Evolutionary conservation across 257 asterid genomes (phyloP), one percentile per base, ranked within the genome.

Genomic region (Plantago major): DNA sequence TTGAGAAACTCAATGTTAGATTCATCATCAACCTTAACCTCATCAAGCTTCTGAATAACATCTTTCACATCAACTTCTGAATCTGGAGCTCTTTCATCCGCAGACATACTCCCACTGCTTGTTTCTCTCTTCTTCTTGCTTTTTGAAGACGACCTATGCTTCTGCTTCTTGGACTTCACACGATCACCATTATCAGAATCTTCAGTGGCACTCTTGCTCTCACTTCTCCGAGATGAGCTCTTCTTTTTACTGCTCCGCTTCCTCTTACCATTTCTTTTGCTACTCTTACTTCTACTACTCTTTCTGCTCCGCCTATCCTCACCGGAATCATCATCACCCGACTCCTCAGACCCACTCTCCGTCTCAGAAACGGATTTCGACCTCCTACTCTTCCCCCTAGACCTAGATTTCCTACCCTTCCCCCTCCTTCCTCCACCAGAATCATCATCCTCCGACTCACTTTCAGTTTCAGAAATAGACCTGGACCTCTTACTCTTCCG

Each of bases 111-210:
- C 72, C 73, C 84, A n/a, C 70, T 63, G 42, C 74, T 90, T 0
- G 53, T 55, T 30, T 76, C 82, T 59, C 58, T 81, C 79, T 72
- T 81, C 52, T 22, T 79, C 75, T 72, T 82, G 82, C 74, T 79
- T 50, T 62, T 65, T 66, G 82, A 81, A 42, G 82, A 68, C 44
- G 78, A 69, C 55, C 81, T n/a, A 1, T 13, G 53, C 60, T 76
- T 84, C 64, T 16, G 68, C 48, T 72, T 85, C 78, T 77, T 82
- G 14, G 37, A 55, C 62, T 66, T 77, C 47, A 14, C 63, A 37
- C 28, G 66, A 66, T 78, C 80, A 58, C 78, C 74, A 18, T 70
- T 64, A 28, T 46, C 1, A 2, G 72, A 60, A 58, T 26, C 12
- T 68, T 71, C 84, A 17, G 67, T 64, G 37, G 75, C 92, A 0